Evolutionary conservation across 2,329 filamentous ascomycete species (phyloP).

Genomic region (Elsinoe australis): DNA sequence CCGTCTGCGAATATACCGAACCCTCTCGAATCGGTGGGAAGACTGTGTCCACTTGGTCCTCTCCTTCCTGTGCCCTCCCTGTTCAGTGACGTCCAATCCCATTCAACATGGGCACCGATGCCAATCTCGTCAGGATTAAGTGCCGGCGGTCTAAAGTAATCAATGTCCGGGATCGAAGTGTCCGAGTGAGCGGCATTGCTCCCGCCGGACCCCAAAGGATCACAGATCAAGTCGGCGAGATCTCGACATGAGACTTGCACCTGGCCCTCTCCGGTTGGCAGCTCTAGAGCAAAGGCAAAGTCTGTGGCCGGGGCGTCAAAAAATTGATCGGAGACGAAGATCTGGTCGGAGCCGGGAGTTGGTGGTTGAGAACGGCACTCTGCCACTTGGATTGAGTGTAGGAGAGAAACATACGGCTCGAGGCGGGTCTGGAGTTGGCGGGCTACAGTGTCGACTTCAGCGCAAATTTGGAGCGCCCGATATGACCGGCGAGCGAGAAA

Average conservation of each 20-base stretch:
- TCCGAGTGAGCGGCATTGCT: background rate
- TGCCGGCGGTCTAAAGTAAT: background rate
- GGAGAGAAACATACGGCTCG: background rate
- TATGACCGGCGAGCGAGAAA: background rate
- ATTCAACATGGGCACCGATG: background rate
- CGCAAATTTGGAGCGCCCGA: background rate
- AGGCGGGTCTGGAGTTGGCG: background rate
- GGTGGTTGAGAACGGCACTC: background rate
- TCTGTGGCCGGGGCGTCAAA: background rate
- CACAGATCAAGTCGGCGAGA: background rate
- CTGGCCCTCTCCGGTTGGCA: background rate
- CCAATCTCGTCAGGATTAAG: background rate
- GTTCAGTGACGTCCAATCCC: background rate
- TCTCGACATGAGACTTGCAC: background rate
- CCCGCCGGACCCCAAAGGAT: background rate
- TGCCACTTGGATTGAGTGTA: background rate
- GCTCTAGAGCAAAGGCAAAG: background rate
- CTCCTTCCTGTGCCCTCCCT: no score
- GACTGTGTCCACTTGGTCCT: no score
- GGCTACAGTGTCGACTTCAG: background rate
- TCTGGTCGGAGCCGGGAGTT: background rate
- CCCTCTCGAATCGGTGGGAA: background rate
- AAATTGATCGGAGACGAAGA: background rate
- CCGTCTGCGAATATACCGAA: background rate
- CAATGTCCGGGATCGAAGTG: background rate